A percentile compares a stretch with the other conserved stretches of the same genome.
These are phyloP conservation scores for Populus deltoides DNA, from an alignment of 345 rosid species.

Conservation along the genomic window DNA sequence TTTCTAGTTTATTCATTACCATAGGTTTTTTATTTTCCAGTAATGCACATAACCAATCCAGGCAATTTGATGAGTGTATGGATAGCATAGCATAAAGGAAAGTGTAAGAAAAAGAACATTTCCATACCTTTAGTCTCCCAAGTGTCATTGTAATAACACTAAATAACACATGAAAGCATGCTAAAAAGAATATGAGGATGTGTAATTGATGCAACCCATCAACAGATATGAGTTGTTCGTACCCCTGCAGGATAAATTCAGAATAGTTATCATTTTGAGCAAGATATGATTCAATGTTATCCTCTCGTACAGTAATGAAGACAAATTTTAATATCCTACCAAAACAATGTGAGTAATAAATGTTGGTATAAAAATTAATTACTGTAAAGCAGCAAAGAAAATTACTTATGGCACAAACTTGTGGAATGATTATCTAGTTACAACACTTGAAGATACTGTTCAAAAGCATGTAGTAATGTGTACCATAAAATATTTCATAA, in stretches of 20 bases:
- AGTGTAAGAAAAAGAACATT: not conserved
- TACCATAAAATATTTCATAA: not conserved
- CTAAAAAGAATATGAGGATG: constrained; percentile 90
- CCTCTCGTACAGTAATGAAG: not conserved
- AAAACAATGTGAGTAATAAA: not conserved
- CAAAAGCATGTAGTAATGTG: not conserved
- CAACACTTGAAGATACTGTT: not conserved
- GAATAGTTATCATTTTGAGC: constrained; percentile 13
- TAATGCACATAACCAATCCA: not conserved
- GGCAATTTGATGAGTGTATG: not conserved
- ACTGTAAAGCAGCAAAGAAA: not conserved
- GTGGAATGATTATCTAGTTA: not conserved
- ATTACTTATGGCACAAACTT: not conserved
- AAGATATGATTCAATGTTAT: constrained; percentile 12
- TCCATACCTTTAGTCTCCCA: constrained; percentile 79
- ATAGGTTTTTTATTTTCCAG: not conserved
- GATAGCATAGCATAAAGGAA: not conserved
- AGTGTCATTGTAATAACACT: constrained; percentile 84
- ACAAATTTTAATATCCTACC: not conserved
- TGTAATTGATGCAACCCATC: constrained; percentile 81
- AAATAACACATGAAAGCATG: constrained; percentile 72
- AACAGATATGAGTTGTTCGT: constrained; percentile 63
- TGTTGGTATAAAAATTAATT: not conserved
- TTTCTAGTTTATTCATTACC: not conserved
- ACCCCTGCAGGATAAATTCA: constrained; percentile 49